Evolutionary conservation across 2,329 filamentous ascomycete species (phyloP).

Genomic region (Thelonectria discophora): DNA sequence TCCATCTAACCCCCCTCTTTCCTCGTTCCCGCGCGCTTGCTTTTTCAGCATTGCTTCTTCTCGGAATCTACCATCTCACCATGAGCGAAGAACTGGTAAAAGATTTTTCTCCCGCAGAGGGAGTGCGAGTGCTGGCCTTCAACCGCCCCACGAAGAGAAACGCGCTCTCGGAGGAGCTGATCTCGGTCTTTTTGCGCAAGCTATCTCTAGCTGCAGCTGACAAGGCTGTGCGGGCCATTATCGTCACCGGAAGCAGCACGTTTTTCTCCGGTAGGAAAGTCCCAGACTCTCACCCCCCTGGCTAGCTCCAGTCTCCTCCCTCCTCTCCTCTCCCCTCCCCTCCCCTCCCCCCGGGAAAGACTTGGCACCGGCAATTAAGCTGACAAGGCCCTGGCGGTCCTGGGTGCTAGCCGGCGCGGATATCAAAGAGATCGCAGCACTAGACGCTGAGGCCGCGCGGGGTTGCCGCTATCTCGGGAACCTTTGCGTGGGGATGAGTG

Average conservation of each 20-base stretch:
- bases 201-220: conserved; percentile 39
- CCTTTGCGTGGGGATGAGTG: conserved; percentile 48
- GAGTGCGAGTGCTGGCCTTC: conserved; percentile 58
- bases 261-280: conserved; percentile 48
- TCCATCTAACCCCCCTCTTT: too few relatives aligned
- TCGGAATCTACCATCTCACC: neutral
- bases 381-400: neutral
- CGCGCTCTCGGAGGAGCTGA: conserved; percentile 62
- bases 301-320: neutral
- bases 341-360: neutral
- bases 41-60: neutral
- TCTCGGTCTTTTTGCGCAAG: conserved; percentile 52
- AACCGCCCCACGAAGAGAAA: conserved; percentile 66
- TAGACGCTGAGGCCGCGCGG: conserved; percentile 46
- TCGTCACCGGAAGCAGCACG: conserved; percentile 49
- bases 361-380: conserved; percentile 4
- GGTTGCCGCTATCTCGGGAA: conserved; percentile 51
- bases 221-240: conserved; percentile 47
- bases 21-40: neutral
- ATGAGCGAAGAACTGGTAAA: conserved; percentile 37
- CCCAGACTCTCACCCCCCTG: neutral
- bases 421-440: conserved; percentile 47
- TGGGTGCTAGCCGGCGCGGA: conserved; percentile 46
- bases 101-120: conserved; percentile 42
- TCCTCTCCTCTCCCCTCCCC: too few relatives aligned